Conservation (phyloP, 2,329 filamentous ascomycete genomes). For the Juglanconis juglandina region DNA sequence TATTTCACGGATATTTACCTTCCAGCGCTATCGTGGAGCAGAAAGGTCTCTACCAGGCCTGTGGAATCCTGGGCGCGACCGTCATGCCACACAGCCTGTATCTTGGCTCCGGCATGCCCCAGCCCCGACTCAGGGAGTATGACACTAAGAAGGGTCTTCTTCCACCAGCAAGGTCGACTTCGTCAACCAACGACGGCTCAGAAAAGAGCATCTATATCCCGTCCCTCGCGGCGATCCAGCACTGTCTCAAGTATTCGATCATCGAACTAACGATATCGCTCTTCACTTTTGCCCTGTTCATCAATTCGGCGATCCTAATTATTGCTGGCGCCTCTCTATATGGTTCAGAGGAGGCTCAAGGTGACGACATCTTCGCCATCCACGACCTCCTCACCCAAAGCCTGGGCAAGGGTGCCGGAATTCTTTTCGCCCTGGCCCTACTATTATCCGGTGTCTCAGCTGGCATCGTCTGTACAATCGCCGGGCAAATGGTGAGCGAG, state of each 20-base stretch:
- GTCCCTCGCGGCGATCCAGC: constrained; percentile 67
- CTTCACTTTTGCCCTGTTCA: constrained; percentile 79
- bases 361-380: constrained; percentile 80
- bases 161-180: constrained; percentile 28
- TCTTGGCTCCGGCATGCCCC: constrained; percentile 66
- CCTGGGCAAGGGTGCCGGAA: constrained; percentile 72
- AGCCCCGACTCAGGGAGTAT: constrained; percentile 63
- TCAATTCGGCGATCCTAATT: constrained; percentile 79
- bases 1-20: constrained; percentile 64
- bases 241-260: constrained; percentile 71
- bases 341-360: constrained; percentile 53
- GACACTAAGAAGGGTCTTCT: constrained; percentile 55
- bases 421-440: constrained; percentile 78
- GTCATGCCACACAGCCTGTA: constrained; percentile 70
- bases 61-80: constrained; percentile 73
- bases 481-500: constrained; percentile 85
- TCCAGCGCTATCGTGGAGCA: constrained; percentile 56
- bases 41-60: constrained; percentile 62
- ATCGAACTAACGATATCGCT: constrained; percentile 68
- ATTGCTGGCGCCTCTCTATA: constrained; percentile 77
- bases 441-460: constrained; percentile 77
- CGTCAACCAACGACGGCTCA: constrained; percentile 31
- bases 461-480: constrained; percentile 84
- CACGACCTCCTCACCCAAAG: constrained; percentile 66
- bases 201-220: constrained; percentile 64